phyloP scores from a whole-genome alignment of 2,329 filamentous ascomycete species.

The Phoma herbarum region DNA sequence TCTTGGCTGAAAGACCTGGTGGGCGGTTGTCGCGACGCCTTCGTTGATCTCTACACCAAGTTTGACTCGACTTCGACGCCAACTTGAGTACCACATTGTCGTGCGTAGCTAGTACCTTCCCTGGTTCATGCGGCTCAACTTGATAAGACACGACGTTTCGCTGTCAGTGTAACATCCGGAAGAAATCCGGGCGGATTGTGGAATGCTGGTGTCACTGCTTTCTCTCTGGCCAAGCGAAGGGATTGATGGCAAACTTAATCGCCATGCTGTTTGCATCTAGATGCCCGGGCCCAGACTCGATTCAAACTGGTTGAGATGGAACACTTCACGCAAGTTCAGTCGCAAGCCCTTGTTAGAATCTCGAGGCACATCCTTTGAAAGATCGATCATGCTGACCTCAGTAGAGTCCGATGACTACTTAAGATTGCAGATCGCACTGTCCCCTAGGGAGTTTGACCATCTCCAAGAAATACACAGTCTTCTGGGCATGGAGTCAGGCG shows the following conservation, averaged over 20 bases:
- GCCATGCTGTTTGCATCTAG: conserved; percentile 3
- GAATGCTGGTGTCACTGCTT: conserved; percentile 7
- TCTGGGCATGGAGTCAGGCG: background rate
- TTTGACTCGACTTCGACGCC: background rate
- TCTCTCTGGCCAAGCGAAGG: background rate
- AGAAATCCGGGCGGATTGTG: background rate
- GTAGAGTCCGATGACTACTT: background rate
- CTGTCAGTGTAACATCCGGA: conserved; percentile 13
- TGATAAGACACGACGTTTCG: background rate
- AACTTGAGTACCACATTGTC: background rate
- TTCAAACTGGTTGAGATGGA: background rate
- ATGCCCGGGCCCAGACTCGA: conserved; percentile 2
- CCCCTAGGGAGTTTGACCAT: too few species aligned
- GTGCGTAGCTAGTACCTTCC: background rate
- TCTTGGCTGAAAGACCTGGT: too few species aligned
- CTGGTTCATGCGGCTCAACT: conserved; percentile 8
- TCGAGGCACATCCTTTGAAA: background rate
- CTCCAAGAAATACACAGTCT: background rate
- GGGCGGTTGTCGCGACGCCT: background rate
- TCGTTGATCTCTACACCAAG: background rate
- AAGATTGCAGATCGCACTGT: background rate
- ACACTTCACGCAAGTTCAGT: background rate
- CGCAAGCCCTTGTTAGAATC: background rate
- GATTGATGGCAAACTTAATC: background rate
- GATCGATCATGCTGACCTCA: background rate